Base-by-base conservation (phyloP, 108 stramenopile genomes). In the Hondaea fermentalgiana region DNA sequence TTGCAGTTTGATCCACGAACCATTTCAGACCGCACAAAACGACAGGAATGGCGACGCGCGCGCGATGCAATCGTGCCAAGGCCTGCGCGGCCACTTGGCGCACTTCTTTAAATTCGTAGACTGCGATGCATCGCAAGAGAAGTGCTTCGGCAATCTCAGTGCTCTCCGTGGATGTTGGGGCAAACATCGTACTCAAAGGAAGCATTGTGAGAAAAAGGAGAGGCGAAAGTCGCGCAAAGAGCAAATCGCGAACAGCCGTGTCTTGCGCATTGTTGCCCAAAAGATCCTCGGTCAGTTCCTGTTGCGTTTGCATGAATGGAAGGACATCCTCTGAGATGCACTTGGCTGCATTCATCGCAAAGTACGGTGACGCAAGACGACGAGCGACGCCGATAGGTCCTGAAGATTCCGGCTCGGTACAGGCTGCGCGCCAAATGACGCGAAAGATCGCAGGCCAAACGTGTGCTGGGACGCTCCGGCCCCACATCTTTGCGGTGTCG, bases 41-140 rank as follows among this genome's bases (percentile, higher is more conserved):
- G 49, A 35, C 28, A 8, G 76, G 76, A 21, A 47, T 45, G 6
- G 49, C 76, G 51, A 35, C 23, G 12, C 5, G 2, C 76, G n/a
- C 45, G 0, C 16, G 10, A 35, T 69, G 21, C 42, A 83, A 12
- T n/a, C 2, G 45, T 1, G 19, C 12, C 19, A 83, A 45, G 1
- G 51, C 76, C 28, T 83, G 49, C 10, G 51, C 51, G 6, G 76
- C 45, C 10, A 83, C 3, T 23, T 83, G 76, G 49, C 76, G 76
- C n/a, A 83, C 51, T 23, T 83, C 76, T 23, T 83, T 83, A 35
- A 83, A 83, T 23, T 83, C 76, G 76, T 83, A 83, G 6, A 83
- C 49, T 1, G 49, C 76, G 25, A 83, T 12, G 19, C 6, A 21
- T 6, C 76, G 76, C 45, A 19, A 17, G 43, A 83, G 28, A 6